Conservation (phyloP, 2,329 filamentous ascomycete genomes). For the Cladobotryum protrusum region DNA sequence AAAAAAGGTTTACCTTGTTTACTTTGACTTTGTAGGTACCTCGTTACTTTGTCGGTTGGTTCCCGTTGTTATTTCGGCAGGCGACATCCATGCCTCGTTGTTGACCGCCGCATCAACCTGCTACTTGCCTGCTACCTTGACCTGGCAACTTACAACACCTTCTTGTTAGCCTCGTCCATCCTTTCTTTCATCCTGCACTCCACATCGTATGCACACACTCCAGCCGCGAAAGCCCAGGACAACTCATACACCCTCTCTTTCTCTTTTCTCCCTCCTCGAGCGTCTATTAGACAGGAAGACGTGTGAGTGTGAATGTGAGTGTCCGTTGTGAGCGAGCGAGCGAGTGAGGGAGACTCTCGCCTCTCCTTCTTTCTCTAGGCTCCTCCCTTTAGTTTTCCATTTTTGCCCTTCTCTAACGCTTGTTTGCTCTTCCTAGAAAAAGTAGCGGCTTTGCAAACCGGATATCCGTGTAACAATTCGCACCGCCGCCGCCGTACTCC, state of each 20-base stretch:
- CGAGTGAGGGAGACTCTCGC: no score
- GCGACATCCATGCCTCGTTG: constrained; percentile 7
- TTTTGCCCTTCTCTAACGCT: constrained; percentile 1
- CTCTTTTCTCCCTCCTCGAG: no score
- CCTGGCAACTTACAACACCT: no score
- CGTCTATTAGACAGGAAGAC: no score
- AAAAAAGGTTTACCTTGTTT: neutral
- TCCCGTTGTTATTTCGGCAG: constrained; percentile 12
- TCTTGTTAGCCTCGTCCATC: constrained; percentile 9
- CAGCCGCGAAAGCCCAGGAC: constrained; percentile 7
- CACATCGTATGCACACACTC: constrained; percentile 11
- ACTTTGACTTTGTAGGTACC: constrained; percentile 1
- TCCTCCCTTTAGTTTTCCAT: no score
- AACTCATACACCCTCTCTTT: constrained; percentile 9
- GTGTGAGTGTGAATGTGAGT: no score
- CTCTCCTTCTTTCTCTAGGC: no score
- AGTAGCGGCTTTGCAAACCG: constrained; percentile 6
- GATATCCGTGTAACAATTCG: constrained; percentile 12
- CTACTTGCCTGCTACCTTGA: neutral
- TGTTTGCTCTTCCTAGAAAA: neutral
- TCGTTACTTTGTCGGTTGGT: constrained; percentile 6
- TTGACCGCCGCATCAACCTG: constrained; percentile 6
- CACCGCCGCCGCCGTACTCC: constrained; percentile 11
- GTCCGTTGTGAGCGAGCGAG: no score
- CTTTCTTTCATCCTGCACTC: constrained; percentile 11